Base-by-base conservation (phyloP, 2,329 filamentous ascomycete genomes). In the Sarocladium oryzae region DNA sequence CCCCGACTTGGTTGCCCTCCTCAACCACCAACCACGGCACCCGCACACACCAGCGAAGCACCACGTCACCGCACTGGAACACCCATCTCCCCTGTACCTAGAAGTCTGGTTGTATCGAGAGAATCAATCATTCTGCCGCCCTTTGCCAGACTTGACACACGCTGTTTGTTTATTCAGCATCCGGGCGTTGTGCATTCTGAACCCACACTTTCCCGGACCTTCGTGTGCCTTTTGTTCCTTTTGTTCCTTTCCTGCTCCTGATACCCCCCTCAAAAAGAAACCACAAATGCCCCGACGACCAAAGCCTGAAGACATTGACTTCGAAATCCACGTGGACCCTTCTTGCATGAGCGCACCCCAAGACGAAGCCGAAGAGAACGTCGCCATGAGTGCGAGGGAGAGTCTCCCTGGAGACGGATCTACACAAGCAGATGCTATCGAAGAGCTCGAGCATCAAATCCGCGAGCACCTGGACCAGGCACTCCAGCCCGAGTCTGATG, bases 251-350 rank as follows among this genome's bases (percentile, higher is more conserved):
- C 18, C 20, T 20, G 30, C 9, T 33, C 46, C 13, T 26, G n/a
- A 16, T 26, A 28, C 35, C 33, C 30, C 24, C 24, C 30, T n/a
- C n/a, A n/a, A n/a, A n/a, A n/a, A n/a, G n/a, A n/a, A 23, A 26
- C 13, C 45, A 4, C 52, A 43, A 41, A 61, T 60, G 60, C 57
- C 61, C 59, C 60, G 63, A 55, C 59, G 59, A 36, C 60, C 57
- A 16, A 60, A 56, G 54, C 57, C 43, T 13, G 43, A 61, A 51
- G 67, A 73, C 54, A 57, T 66, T 56, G 68, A 76, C 56, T 76
- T 78, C 54, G 62, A 74, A 8, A 77, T 74, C 56, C 71, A 73
- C 66, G 65, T 74, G 58, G 74, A 78, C 59, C 61, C 62, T 38
- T 75, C 70, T 51, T 75, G 71, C 57, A 43, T 70, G 51, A 70